These are phyloP conservation scores for Pythium brassicae DNA, from an alignment of 352 stramenopile species.

Conservation along the genomic window DNA sequence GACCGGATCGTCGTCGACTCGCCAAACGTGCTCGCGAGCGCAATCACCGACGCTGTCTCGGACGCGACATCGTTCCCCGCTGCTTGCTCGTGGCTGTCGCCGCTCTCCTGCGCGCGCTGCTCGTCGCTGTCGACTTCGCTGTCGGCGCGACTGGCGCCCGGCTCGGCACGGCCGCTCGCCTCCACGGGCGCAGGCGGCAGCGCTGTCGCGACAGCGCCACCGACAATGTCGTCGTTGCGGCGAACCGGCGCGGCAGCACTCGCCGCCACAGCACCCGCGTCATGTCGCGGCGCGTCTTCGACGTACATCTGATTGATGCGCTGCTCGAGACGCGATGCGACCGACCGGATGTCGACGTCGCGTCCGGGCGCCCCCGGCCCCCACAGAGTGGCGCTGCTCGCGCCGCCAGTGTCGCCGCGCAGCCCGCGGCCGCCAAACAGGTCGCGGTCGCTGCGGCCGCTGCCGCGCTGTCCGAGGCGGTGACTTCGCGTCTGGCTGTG, in stretches of 20 bases:
- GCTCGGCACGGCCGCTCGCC: neutral
- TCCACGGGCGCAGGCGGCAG: neutral
- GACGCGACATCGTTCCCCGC: slow-evolving; percentile 24
- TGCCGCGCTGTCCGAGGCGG: slow-evolving; percentile 29
- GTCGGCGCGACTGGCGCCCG: neutral
- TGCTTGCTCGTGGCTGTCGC: slow-evolving; percentile 9
- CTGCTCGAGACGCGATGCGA: slow-evolving; percentile 74
- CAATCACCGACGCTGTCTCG: slow-evolving; percentile 75
- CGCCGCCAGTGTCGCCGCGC: slow-evolving; percentile 24
- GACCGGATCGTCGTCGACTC: slow-evolving; percentile 76
- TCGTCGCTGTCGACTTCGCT: neutral
- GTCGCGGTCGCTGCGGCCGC: slow-evolving; percentile 47
- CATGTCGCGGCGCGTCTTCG: slow-evolving; percentile 20
- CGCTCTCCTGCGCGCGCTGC: neutral
- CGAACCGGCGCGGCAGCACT: slow-evolving; percentile 4
- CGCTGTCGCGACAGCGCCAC: neutral
- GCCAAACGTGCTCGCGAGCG: slow-evolving; percentile 78
- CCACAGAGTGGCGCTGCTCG: slow-evolving; percentile 29
- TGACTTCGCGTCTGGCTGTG: slow-evolving; percentile 24
- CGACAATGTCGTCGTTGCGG: neutral
- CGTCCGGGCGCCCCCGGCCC: slow-evolving; percentile 23
- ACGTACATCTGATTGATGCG: slow-evolving; percentile 51
- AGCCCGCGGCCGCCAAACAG: slow-evolving; percentile 41
- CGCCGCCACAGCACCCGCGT: slow-evolving; percentile 7
- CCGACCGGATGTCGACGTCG: slow-evolving; percentile 58